Evolutionary conservation across 78 protist genomes (phyloP).

Genomic region (Dictyostelium firmibasis): DNA sequence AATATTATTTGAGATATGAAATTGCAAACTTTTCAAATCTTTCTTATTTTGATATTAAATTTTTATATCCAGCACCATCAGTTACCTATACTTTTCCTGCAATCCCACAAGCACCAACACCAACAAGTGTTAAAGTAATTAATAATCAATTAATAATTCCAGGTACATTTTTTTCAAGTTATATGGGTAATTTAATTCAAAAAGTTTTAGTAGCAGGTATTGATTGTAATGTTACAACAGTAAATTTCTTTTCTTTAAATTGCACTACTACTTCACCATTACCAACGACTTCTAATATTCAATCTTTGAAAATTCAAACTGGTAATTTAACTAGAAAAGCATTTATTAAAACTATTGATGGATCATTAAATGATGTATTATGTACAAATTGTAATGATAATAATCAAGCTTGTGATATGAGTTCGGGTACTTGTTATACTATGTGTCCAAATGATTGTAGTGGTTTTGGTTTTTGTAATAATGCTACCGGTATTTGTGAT

Average conservation of each 20-base stretch:
- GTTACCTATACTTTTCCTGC: neutral
- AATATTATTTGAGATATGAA: neutral
- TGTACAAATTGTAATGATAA: neutral
- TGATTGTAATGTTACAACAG: neutral
- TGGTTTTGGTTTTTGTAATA: neutral
- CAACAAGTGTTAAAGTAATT: neutral
- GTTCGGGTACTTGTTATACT: neutral
- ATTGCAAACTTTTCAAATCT: neutral
- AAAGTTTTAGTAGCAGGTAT: neutral
- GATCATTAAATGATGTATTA: neutral
- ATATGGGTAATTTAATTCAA: neutral
- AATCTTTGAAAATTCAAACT: neutral
- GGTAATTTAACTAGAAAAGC: neutral
- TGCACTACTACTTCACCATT: neutral
- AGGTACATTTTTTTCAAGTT: neutral
- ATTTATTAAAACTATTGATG: neutral
- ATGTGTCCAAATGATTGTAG: constrained; percentile 6
- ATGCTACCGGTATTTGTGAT: neutral
- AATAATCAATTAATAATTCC: neutral
- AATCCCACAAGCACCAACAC: neutral
- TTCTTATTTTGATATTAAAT: neutral
- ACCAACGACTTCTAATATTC: neutral
- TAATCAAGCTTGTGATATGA: neutral
- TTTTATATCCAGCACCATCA: neutral
- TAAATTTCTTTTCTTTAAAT: neutral